phyloP scores from a whole-genome alignment of 208 protist species.

The Leishmania aethiopica region DNA sequence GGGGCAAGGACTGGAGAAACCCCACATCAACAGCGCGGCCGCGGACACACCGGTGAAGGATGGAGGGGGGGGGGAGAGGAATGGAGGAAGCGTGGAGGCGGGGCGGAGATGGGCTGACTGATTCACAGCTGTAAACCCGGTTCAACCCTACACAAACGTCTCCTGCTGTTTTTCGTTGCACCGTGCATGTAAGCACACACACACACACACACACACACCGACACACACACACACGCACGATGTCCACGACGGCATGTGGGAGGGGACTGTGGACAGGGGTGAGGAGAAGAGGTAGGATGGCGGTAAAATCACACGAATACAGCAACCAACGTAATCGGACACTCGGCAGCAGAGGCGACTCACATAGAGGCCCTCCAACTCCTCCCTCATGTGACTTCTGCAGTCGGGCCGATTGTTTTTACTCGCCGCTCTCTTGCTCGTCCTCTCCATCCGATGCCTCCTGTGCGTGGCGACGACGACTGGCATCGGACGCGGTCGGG shows the following conservation, averaged over 20 bases:
- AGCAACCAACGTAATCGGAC: background rate
- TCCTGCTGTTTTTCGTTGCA: background rate
- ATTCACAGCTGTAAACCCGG: background rate
- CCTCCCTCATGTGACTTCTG: background rate
- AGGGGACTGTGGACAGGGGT: background rate
- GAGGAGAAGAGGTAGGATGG: background rate
- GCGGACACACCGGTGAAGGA: background rate
- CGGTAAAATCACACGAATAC: background rate
- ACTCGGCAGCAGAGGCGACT: background rate
- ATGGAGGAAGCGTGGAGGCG: background rate
- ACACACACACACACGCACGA: too few relatives aligned
- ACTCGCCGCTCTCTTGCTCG: background rate
- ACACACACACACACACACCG: background rate
- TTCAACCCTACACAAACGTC: background rate
- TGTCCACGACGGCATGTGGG: background rate
- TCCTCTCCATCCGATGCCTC: background rate
- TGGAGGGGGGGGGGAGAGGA: background rate
- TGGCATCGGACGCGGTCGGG: background rate
- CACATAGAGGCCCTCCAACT: background rate
- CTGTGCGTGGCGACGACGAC: background rate
- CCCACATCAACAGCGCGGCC: conserved; percentile 1
- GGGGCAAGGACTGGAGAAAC: background rate
- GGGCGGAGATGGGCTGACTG: background rate
- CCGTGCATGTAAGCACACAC: background rate
- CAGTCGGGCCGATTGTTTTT: background rate